Base-by-base conservation (phyloP, 352 stramenopile species). In the Phytophthora hybrid region DNA sequence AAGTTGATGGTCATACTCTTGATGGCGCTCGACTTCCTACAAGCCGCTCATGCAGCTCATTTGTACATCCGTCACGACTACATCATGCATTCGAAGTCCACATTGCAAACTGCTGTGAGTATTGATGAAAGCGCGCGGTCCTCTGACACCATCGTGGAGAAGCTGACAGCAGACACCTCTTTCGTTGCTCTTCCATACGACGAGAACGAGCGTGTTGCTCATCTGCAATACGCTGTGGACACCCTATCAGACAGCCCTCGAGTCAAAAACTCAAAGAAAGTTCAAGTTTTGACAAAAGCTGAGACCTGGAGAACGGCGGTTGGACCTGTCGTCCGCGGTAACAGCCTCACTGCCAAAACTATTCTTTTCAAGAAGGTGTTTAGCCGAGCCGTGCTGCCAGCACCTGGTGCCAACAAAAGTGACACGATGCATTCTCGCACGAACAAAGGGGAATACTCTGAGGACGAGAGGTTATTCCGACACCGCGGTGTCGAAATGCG, bases 41-140 rank as follows among this genome's bases (percentile, higher is more conserved):
- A 76, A 34, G 57, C 53, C 4, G 39, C 66, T 1, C 14, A 71
- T 46, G 68, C 66, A 18, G n/a, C 41, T 4, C 37, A 55, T 3
- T 19, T 62, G n/a, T 71, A 71, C 63, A 41, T 71, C 31, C 44
- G 18, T 8, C 56, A 71, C 46, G 46, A 71, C 9, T 71, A 71
- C 44, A 41, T 65, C 13, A 39, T 47, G 13, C 47, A 66, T 37
- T 54, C 46, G 3, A 55, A 23, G 31, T 71, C 64, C 7, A 71
- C 56, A 9, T 51, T 71, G n/a, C 29, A 60, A 34, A 65, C 64
- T 1, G 29, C 64, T 13, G n/a, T 53, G 46, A 13, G n/a, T 9
- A 53, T 53, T 16, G 46, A 29, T 1, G 46, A 53, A 18, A 26
- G 8, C 11, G 46, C n/a, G 8, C n/a, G 13, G 46, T 26, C 13